Percentiles rank a stretch among this genome's conserved stretches.
phyloP scores from a whole-genome alignment of 2,329 filamentous ascomycete genomes.

The Aspergillus sp. region DNA sequence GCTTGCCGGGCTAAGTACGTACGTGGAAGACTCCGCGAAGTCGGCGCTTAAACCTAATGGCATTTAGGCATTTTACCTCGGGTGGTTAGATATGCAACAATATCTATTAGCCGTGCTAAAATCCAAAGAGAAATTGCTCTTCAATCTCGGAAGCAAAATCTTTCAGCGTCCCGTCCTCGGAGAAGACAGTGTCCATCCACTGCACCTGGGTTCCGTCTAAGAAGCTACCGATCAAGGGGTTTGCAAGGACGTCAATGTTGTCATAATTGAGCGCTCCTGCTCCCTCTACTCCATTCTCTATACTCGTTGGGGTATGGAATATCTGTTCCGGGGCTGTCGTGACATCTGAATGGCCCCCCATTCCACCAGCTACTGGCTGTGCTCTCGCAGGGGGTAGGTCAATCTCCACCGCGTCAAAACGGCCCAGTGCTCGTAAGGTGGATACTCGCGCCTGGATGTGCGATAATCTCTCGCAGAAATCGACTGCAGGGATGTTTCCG shows the following conservation, averaged over 20 bases:
- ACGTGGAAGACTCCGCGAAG: not conserved
- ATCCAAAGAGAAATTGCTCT: conserved; percentile 6
- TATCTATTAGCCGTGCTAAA: not conserved
- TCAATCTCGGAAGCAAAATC: conserved; percentile 10
- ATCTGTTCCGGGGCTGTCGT: not conserved
- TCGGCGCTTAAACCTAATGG: no score
- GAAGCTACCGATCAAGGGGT: conserved; percentile 8
- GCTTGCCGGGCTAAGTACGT: not conserved
- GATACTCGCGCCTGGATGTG: conserved; percentile 11
- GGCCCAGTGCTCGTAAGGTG: conserved; percentile 4
- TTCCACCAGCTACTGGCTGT: not conserved
- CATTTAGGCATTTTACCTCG: no score
- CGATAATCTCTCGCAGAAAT: conserved; percentile 11
- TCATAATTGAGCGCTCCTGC: not conserved
- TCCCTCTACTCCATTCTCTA: not conserved
- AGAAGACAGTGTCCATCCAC: conserved; percentile 8
- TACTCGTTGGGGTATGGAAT: conserved; percentile 2
- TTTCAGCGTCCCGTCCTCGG: conserved; percentile 5
- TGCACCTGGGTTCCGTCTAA: conserved; percentile 10
- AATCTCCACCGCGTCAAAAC: not conserved
- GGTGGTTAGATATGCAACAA: not conserved
- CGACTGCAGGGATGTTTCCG: conserved; percentile 11
- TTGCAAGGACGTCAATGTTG: conserved; percentile 5
- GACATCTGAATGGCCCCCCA: not conserved
- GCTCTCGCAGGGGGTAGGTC: not conserved